Percentiles rank a stretch among this genome's conserved stretches.
phyloP scores from a whole-genome alignment of 352 stramenopile species.

The Globisporangium nagaii region DNA sequence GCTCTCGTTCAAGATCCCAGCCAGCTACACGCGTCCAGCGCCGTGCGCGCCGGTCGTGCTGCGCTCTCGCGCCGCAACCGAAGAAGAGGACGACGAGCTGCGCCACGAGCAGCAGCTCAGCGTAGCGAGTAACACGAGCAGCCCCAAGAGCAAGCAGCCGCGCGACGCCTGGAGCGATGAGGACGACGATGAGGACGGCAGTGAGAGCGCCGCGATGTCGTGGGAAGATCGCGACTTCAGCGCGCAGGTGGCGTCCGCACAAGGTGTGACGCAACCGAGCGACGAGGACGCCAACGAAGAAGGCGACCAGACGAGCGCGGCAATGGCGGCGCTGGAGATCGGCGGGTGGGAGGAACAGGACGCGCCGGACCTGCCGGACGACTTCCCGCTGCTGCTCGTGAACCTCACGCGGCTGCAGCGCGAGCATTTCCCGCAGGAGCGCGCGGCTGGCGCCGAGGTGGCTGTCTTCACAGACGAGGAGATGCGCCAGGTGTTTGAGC shows the following conservation, averaged over 20 bases:
- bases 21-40: conserved; percentile 13
- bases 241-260: not conserved
- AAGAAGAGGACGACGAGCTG: not conserved
- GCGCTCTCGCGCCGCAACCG: not conserved
- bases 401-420: conserved; percentile 55
- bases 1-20: conserved; percentile 35
- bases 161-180: not conserved
- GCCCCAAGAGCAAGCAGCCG: not conserved
- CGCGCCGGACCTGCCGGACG: conserved; percentile 40
- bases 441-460: not conserved
- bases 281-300: not conserved
- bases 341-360: conserved; percentile 37
- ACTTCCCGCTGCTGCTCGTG: conserved; percentile 64
- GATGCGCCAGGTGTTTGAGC: conserved; percentile 32
- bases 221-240: conserved; percentile 42
- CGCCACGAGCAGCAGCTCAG: not conserved
- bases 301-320: not conserved
- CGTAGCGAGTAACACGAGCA: too few relatives aligned
- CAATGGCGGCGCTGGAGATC: conserved; percentile 7
- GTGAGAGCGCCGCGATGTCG: conserved; percentile 20
- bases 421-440: conserved; percentile 36
- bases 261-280: not conserved
- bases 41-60: not conserved
- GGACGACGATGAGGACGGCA: not conserved
- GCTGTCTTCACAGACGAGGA: conserved; percentile 8